Evolutionary conservation across 257 asterid species (phyloP), one percentile per base, ranked within the genome.

Genomic region (Solanum okadae): DNA sequence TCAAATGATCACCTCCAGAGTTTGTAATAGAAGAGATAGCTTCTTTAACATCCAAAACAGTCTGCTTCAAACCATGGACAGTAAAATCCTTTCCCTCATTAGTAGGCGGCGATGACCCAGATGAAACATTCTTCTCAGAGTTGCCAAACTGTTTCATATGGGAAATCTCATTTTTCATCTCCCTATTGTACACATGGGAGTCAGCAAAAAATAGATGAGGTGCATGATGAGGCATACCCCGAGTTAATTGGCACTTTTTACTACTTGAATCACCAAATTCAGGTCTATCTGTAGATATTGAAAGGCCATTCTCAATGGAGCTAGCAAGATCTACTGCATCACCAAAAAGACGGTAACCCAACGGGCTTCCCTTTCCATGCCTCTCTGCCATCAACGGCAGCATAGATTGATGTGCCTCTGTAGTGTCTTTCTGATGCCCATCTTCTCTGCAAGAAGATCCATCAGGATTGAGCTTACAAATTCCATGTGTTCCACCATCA

Each of bases 121-220:
- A 85, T 44, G 72, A 75, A 88, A 59, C 75, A 15, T 83, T 88
- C 83, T 89, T 84, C 83, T 89, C 90, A 84, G 44, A 42, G 86
- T 76, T 78, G 52, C 86, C 84, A n/a, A 33, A 49, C 89, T 88
- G 91, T 27, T 84, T 88, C 14, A 77, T 49, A 87, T 90, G 91
- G 34, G 87, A 89, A 40, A 20, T 90, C 85, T 61, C 88, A 87
- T 16, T 52, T 68, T 49, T 79, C 38, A 23, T 35, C 83, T 86
- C 87, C 83, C 78, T 82, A 71, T 85, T 89, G 63, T 52, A 83
- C 70, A 14, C 73, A 42, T 29, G 86, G 83, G 95, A 90, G 29
- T 89, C 79, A n/a, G 91, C 52, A 86, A 87, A 92, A 89, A 82
- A 90, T 10, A 87, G 88, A 87, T 93, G 96, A 75, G 95, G 93